Evolutionary conservation across 2,329 filamentous ascomycete species (phyloP).

Genomic region (Fusarium proliferatum): DNA sequence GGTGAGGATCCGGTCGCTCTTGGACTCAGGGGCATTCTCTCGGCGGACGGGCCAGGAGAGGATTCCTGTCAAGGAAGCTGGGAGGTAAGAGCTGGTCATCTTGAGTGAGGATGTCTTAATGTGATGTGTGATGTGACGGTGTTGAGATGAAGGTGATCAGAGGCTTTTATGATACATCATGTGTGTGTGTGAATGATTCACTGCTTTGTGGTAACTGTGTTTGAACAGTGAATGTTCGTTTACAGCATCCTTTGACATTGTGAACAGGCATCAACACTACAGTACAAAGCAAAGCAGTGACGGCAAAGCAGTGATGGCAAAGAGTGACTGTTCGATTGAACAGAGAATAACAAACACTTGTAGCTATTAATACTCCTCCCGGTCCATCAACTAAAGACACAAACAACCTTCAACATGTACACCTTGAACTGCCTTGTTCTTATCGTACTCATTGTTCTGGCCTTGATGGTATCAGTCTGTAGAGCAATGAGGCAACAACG

Average conservation of each 20-base stretch:
- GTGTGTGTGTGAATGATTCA: background rate
- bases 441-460: background rate
- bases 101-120: background rate
- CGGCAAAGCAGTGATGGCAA: background rate
- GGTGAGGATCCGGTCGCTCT: background rate
- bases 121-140: background rate
- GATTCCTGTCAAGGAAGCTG: background rate
- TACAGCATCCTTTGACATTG: background rate
- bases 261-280: background rate
- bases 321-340: background rate
- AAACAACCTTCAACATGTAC: background rate
- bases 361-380: background rate
- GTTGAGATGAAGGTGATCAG: background rate
- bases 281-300: background rate
- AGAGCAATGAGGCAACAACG: background rate
- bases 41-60: slow-evolving; percentile 18
- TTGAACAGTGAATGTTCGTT: background rate
- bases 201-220: background rate
- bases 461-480: background rate
- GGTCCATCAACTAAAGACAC: background rate
- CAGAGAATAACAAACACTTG: background rate
- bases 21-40: background rate
- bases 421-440: background rate
- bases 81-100: slow-evolving; percentile 12
- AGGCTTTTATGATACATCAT: background rate